Conservation (phyloP, 352 stramenopile genomes). For the Phytopythium litorale region DNA sequence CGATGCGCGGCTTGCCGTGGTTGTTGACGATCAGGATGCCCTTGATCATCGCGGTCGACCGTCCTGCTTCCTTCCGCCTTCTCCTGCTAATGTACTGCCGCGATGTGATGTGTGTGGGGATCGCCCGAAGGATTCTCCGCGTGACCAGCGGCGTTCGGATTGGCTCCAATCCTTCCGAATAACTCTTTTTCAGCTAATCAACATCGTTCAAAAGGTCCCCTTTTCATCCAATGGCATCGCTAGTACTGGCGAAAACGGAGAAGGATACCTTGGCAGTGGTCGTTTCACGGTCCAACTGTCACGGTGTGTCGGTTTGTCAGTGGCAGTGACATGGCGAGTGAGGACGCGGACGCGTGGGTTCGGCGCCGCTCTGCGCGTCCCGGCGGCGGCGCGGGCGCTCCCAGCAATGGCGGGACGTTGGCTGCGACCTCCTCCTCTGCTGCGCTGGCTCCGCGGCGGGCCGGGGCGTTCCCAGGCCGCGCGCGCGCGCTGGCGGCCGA, state of each 20-base stretch:
- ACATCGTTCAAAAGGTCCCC: neutral
- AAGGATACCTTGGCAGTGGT: neutral
- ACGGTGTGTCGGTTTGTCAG: neutral
- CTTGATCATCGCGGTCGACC: constrained; percentile 91
- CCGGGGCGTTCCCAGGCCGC: neutral
- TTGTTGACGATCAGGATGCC: constrained; percentile 99
- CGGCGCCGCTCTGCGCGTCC: neutral
- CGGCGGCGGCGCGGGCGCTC: neutral
- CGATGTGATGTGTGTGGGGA: neutral
- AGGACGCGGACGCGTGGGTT: constrained; percentile 2
- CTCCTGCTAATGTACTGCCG: neutral
- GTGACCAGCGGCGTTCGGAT: neutral
- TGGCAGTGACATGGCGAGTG: neutral
- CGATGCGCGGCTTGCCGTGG: constrained; percentile 97
- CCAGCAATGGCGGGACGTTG: neutral
- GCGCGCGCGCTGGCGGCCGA: constrained; percentile 5
- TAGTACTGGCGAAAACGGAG: neutral
- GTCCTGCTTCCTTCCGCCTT: neutral
- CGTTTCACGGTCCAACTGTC: constrained; percentile 5
- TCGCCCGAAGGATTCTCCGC: neutral
- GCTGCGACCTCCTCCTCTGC: neutral
- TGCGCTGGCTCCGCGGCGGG: neutral
- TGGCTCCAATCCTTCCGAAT: neutral
- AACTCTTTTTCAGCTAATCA: constrained; percentile 15
- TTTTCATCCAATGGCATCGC: neutral